These are phyloP conservation scores for Eucalyptus cladocalyx DNA, from an alignment of 345 rosid genomes.

Conservation along the genomic window DNA sequence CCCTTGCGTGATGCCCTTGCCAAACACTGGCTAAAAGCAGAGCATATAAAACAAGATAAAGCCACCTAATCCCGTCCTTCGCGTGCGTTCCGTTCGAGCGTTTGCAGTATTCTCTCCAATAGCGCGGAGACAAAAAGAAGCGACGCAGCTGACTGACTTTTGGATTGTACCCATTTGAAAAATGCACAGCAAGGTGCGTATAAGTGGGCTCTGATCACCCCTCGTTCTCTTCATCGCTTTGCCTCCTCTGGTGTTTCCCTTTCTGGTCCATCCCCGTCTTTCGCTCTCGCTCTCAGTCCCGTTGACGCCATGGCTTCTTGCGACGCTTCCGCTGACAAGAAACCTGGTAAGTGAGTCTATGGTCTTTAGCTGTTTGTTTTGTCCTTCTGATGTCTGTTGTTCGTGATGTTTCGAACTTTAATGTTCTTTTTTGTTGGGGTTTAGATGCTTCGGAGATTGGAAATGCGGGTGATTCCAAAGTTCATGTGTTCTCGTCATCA, in stretches of 20 bases:
- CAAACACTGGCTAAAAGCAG: not conserved
- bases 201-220: not conserved
- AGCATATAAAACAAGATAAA: not conserved
- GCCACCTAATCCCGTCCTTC: not conserved
- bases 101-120: not conserved
- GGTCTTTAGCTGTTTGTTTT: not conserved
- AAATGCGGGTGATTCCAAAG: slow-evolving; percentile 21
- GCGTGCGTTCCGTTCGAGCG: not conserved
- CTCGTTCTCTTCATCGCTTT: not conserved
- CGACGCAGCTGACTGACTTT: not conserved
- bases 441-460: slow-evolving; percentile 15
- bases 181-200: not conserved
- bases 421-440: not conserved
- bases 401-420: not conserved
- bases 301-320: not conserved
- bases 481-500: slow-evolving; percentile 49
- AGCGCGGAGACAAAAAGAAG: not conserved
- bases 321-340: not conserved
- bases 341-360: not conserved
- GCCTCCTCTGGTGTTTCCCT: not conserved
- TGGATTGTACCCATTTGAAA: not conserved
- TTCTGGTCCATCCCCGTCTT: not conserved
- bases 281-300: not conserved
- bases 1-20: not conserved
- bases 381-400: not conserved